Evolutionary conservation across 106 monocot species (phyloP).

Genomic region (Apostasia shenzhenica): DNA sequence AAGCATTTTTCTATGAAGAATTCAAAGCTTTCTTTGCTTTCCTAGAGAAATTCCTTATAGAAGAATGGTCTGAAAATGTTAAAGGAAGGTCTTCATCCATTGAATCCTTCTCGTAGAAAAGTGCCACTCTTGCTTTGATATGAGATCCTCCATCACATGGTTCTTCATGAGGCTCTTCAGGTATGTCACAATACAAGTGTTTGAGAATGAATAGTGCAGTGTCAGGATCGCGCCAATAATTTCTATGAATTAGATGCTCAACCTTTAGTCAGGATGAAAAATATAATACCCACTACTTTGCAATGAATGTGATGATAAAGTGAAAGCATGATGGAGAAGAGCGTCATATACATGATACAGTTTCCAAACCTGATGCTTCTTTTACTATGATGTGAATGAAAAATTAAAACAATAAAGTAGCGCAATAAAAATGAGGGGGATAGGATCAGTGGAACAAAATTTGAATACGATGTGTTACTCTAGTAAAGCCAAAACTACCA

Average conservation of each 20-base stretch:
- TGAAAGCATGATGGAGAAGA: background rate
- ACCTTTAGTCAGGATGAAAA: background rate
- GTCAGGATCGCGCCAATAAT: conserved; percentile 96
- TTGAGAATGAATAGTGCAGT: conserved; percentile 96
- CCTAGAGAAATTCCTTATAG: conserved; percentile 61
- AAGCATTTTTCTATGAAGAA: background rate
- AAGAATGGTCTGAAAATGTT: conserved; percentile 62
- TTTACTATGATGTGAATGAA: too few relatives aligned
- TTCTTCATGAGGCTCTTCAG: conserved; percentile 46
- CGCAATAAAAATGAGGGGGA: too few relatives aligned
- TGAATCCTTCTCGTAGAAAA: conserved; percentile 62
- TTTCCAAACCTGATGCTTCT: background rate
- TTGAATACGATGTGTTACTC: too few relatives aligned
- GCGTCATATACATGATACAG: background rate
- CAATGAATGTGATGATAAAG: background rate
- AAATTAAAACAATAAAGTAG: too few relatives aligned
- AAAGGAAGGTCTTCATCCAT: conserved; percentile 79
- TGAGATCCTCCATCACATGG: conserved; percentile 9
- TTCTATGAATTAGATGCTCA: conserved; percentile 30
- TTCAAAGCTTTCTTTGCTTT: conserved; percentile 48
- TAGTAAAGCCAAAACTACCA: too few relatives aligned
- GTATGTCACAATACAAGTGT: conserved; percentile 85
- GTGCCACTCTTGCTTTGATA: conserved; percentile 13
- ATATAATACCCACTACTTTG: background rate
- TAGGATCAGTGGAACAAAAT: too few relatives aligned